phyloP scores from a whole-genome alignment of 176 grass and related monocot species.

The barley (Hordeum vulgare) region MorexV3_pseudomolecules_assembly NC_058522.1:243296821-243297320 shows the following conservation, averaged over 20 bases:
- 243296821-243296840: no score
- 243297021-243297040: no score
- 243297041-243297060: not conserved
- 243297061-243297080: not conserved
- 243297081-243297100: not conserved
- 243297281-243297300: not conserved
- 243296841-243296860: no score
- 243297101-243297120: not conserved
- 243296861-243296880: no score
- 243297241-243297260: not conserved
- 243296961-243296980: no score
- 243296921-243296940: no score
- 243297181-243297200: not conserved
- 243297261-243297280: no score
- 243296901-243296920: fast-evolving
- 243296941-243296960: no score
- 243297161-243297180: not conserved
- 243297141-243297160: not conserved
- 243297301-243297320: not conserved
- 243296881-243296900: no score
- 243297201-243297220: not conserved
- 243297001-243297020: no score
- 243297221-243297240: slow-evolving; percentile 8
- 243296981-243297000: no score
- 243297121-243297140: not conserved